Evolutionary conservation across 1,139 yeast species (phyloP).

Genomic region (Hyphopichia wangnamkhiaoensis): DNA sequence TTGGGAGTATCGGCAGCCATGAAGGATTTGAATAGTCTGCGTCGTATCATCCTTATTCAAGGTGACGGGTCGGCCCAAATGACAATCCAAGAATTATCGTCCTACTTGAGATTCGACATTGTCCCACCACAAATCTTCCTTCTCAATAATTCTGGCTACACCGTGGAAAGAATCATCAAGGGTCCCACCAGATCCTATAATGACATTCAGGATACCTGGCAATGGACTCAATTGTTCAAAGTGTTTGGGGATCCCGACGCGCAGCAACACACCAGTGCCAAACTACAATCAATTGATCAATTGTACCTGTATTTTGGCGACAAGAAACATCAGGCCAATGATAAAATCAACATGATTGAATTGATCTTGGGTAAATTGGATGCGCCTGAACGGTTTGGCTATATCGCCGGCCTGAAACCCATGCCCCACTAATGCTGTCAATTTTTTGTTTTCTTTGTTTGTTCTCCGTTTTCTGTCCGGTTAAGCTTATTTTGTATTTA

Average conservation of each 20-base stretch:
- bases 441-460: too few relatives aligned
- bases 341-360: conserved; percentile 39
- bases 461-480: too few relatives aligned
- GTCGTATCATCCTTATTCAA: conserved; percentile 68
- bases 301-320: conserved; percentile 22
- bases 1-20: conserved; percentile 76
- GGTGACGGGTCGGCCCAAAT: conserved; percentile 94
- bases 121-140: conserved; percentile 59
- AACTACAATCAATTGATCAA: conserved; percentile 30
- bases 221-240: conserved; percentile 67
- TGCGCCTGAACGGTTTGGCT: conserved; percentile 56
- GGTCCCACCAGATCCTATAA: conserved; percentile 78
- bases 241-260: conserved; percentile 62
- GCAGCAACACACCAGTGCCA: conserved; percentile 34
- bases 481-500: too few relatives aligned
- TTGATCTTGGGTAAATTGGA: conserved; percentile 59
- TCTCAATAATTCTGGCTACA: conserved; percentile 82
- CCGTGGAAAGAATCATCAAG: conserved; percentile 80
- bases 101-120: conserved; percentile 59
- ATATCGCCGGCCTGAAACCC: conserved; percentile 6
- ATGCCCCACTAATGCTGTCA: conserved; percentile 5
- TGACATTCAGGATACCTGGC: conserved; percentile 77
- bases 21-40: conserved; percentile 46
- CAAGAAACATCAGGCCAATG: conserved; percentile 3
- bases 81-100: conserved; percentile 81